Conservation (phyloP, 257 asterid species). For the Ocimum tenuiflorum region DNA sequence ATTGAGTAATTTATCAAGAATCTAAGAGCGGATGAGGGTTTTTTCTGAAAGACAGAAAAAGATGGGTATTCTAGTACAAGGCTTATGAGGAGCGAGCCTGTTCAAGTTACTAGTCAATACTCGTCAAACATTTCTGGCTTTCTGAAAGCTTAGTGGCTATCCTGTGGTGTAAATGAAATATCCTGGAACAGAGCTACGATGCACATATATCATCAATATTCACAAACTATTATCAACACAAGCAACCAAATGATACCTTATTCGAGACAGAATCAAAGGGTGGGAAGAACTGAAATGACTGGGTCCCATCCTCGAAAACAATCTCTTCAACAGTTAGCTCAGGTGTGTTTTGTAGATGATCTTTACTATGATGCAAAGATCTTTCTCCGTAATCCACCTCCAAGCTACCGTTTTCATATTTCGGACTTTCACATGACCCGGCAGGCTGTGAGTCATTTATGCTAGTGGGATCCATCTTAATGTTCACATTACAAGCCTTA, state of each 20-base stretch:
- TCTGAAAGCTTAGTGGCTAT: not conserved
- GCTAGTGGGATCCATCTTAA: conserved; percentile 29
- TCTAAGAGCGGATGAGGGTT: not conserved
- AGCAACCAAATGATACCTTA: conserved; percentile 38
- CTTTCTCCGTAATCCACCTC: conserved; percentile 25
- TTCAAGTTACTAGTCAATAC: not conserved
- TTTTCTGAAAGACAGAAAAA: not conserved
- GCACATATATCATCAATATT: not conserved
- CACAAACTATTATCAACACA: not conserved
- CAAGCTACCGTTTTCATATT: conserved; percentile 29
- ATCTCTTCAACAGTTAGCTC: conserved; percentile 42
- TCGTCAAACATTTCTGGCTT: not conserved
- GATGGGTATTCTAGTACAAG: not conserved
- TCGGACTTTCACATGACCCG: conserved; percentile 28
- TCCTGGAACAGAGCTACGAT: conserved; percentile 4
- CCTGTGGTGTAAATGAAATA: not conserved
- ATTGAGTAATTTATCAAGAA: not conserved
- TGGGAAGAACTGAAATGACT: conserved; percentile 48
- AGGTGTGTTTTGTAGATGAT: conserved; percentile 32
- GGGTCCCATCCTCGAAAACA: conserved; percentile 37
- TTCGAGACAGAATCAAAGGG: conserved; percentile 39
- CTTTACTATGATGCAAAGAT: conserved; percentile 31
- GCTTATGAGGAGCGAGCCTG: not conserved
- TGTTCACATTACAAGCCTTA: conserved; percentile 23
- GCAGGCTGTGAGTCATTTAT: conserved; percentile 31